Evolutionary conservation across 305 asterid species (phyloP), one percentile per base, ranked within the genome.

Genomic region (Fraxinus floribunda): DNA sequence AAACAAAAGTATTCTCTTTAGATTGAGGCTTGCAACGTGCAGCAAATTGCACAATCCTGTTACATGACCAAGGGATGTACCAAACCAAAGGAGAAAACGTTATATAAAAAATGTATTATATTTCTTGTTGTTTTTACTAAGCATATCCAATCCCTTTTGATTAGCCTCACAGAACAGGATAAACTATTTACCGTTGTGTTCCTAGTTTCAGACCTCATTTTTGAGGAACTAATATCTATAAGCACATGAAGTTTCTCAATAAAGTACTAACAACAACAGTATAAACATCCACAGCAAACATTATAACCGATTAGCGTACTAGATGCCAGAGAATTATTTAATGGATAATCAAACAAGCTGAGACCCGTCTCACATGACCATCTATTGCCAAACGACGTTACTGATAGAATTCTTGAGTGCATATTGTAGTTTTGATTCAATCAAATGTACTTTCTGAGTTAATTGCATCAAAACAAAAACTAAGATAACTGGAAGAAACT

Each of bases 1-100:
- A 94, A 85, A 81, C 86, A 7, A 78, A 85, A 8, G 99, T 95
- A 57, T 94, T 94, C 80, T 75, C 86, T 29, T 75, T 85, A 0
- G 95, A 95, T n/a, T 94, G 84, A 92, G n/a, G 74, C 20, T 52
- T 16, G 64, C 64, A 4, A 49, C 20, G 20, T 41, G 49, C 49
- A 41, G 49, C 49, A 41, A 41, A 41, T 41, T 41, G 49, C 49
- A 41, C 9, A 41, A 41, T 41, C 49, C 49, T 41, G 49, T 2
- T 41, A 41, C 15, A 41, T 1, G 49, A 41, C 49, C 49, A 41
- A 41, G 49, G 15, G 49, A 41, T 41, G 49, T 41, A 41, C 49
- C 49, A 8, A 41, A 41, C 15, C 15, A 9, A 41, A 46, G 3
- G 18, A 60, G 73, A 5, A 20, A 16, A 15, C 64, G 8, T n/a